Percentiles rank a stretch among this genome's conserved stretches.
These are phyloP conservation scores for Globisporangium orthogonon DNA, from an alignment of 352 stramenopile genomes.

Conservation along the genomic window DNA sequence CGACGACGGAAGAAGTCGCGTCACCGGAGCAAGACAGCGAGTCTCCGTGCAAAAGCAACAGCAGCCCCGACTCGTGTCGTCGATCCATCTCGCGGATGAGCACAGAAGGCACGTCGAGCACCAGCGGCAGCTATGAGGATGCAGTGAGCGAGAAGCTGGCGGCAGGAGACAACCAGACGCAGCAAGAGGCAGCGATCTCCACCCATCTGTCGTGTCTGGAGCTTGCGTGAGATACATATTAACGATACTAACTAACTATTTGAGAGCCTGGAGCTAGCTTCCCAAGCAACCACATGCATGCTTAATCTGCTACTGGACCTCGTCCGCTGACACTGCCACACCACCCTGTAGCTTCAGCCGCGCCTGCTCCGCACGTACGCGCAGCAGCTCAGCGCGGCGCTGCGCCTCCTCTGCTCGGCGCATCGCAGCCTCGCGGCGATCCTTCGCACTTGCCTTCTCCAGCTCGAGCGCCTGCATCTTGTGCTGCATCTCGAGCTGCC, in stretches of 20 bases:
- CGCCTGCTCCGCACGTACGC: conserved; percentile 42
- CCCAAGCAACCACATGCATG: not conserved
- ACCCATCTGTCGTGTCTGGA: conserved; percentile 45
- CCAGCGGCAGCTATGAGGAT: conserved; percentile 44
- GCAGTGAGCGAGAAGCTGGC: not conserved
- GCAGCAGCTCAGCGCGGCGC: conserved; percentile 49
- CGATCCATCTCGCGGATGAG: conserved; percentile 41
- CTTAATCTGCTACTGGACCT: too few relatives aligned
- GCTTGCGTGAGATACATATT: conserved; percentile 12
- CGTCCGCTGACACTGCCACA: not conserved
- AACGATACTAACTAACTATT: not conserved
- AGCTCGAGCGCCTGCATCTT: conserved; percentile 45
- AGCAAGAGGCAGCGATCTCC: conserved; percentile 6
- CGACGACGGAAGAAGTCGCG: not conserved
- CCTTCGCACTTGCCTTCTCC: conserved; percentile 33
- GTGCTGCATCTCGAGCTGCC: conserved; percentile 29
- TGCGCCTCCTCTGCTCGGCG: conserved; percentile 48
- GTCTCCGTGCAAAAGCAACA: conserved; percentile 9
- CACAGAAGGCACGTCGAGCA: conserved; percentile 52
- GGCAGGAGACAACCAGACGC: conserved; percentile 11
- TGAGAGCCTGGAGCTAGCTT: not conserved
- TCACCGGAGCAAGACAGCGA: not conserved
- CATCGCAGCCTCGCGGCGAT: conserved; percentile 36
- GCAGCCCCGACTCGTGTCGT: conserved; percentile 5
- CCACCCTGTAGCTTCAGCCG: conserved; percentile 21